Conservation (phyloP, 768 basidiomycete genomes). For the Russula sp. region DNA sequence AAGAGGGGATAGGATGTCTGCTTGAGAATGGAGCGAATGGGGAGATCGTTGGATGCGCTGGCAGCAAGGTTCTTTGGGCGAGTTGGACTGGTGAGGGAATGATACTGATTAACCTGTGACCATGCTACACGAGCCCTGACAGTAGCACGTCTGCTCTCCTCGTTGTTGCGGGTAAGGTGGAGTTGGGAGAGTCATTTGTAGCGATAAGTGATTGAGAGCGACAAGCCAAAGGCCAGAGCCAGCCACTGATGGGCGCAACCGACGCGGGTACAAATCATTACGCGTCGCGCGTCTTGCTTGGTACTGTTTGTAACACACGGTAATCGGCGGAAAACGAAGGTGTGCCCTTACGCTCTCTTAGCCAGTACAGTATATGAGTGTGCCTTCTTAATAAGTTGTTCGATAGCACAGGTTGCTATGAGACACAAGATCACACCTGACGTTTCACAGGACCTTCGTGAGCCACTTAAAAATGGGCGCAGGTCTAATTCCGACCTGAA, state of each 20-base stretch:
- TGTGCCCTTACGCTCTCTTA: no score
- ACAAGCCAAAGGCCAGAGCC: no score
- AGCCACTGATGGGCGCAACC: neutral
- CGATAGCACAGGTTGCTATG: no score
- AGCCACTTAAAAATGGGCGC: no score
- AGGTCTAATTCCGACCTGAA: no score
- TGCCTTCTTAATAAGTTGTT: no score
- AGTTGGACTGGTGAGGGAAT: slow-evolving; percentile 33
- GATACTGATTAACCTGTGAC: slow-evolving; percentile 48
- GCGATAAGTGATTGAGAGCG: no score
- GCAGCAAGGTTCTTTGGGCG: slow-evolving; percentile 2
- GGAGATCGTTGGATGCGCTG: slow-evolving; percentile 39
- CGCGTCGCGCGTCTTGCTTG: slow-evolving; percentile 38
- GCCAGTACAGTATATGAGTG: no score
- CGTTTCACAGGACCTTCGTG: no score
- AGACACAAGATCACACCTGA: no score
- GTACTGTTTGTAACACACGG: slow-evolving; percentile 16
- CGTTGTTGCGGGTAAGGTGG: slow-evolving; percentile 54
- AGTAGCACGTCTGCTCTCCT: slow-evolving; percentile 38
- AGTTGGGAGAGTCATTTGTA: slow-evolving; percentile 47
- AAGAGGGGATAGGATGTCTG: slow-evolving; percentile 35
- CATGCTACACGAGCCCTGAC: slow-evolving; percentile 40
- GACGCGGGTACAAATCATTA: slow-evolving; percentile 30
- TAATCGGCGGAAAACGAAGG: no score
- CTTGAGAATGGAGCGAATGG: slow-evolving; percentile 69